Evolutionary conservation across 768 basidiomycete genomes (phyloP).

Genomic region (Psilocybe cubensis): DNA sequence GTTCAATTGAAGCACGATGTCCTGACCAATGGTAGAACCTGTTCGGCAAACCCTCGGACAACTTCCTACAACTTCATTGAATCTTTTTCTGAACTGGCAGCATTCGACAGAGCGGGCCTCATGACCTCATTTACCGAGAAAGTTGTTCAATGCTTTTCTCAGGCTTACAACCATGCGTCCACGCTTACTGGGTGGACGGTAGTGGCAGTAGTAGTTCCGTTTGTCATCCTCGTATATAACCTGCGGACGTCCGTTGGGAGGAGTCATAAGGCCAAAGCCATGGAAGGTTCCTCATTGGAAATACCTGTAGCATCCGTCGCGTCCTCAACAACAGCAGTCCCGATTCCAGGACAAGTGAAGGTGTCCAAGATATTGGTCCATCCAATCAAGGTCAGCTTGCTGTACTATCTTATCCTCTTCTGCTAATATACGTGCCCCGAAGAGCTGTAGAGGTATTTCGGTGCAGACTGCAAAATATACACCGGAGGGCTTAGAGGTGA

Average conservation of each 20-base stretch:
- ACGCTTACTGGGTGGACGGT: constrained; percentile 12
- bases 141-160: constrained; percentile 3
- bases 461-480: constrained; percentile 60
- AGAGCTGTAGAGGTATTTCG: constrained; percentile 77
- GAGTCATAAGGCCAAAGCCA: not conserved
- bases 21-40: no score
- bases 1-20: not conserved
- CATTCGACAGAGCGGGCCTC: not conserved
- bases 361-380: constrained; percentile 66
- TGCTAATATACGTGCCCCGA: not conserved
- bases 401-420: not conserved
- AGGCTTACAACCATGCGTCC: not conserved
- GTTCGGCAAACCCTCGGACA: not conserved
- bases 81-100: not conserved
- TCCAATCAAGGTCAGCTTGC: constrained; percentile 62
- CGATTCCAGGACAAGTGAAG: constrained; percentile 34
- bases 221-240: constrained; percentile 8
- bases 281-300: not conserved
- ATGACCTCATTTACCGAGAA: constrained; percentile 7
- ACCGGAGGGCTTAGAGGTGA: constrained; percentile 67
- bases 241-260: not conserved
- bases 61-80: not conserved
- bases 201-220: constrained; percentile 12
- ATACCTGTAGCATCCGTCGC: not conserved
- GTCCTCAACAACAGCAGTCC: constrained; percentile 8